phyloP scores from a whole-genome alignment of 2,329 filamentous ascomycete genomes.

The Aspergillus aculeatinus region DNA sequence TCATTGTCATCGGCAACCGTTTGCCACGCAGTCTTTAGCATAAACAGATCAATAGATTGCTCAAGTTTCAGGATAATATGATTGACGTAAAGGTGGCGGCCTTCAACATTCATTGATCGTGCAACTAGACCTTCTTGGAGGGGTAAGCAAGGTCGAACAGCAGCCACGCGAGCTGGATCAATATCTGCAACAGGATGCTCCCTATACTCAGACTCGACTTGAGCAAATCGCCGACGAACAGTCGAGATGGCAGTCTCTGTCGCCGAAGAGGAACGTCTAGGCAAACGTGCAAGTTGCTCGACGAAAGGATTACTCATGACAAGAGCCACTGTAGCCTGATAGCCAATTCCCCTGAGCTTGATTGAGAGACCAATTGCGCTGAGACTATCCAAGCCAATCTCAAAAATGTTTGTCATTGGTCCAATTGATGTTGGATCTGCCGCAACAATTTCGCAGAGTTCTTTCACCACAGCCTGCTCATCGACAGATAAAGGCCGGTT shows the following conservation, averaged over 20 bases:
- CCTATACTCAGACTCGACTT: slow-evolving; percentile 24
- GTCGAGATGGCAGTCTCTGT: slow-evolving; percentile 2
- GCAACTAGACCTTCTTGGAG: slow-evolving; percentile 39
- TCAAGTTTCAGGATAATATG: slow-evolving; percentile 39
- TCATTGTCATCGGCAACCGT: slow-evolving; percentile 32
- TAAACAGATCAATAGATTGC: slow-evolving; percentile 24
- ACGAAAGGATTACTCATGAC: slow-evolving; percentile 37
- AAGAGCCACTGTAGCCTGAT: slow-evolving; percentile 33
- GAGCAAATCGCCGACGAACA: slow-evolving; percentile 13
- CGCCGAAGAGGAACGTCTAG: slow-evolving; percentile 12
- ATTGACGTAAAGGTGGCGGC: slow-evolving; percentile 39
- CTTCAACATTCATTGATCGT: slow-evolving; percentile 34
- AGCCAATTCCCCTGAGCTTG: slow-evolving; percentile 34
- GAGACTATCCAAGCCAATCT: slow-evolving; percentile 41
- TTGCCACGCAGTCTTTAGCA: slow-evolving; percentile 30
- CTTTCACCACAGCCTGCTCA: slow-evolving; percentile 26
- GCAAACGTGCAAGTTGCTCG: slow-evolving; percentile 33
- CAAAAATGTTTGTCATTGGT: slow-evolving; percentile 35
- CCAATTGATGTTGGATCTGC: slow-evolving; percentile 19
- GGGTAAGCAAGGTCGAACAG: slow-evolving; percentile 31
- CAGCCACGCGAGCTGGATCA: slow-evolving; percentile 13
- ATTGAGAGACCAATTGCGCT: slow-evolving; percentile 39
- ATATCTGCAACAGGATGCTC: slow-evolving; percentile 12
- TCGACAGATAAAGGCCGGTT: slow-evolving; percentile 23
- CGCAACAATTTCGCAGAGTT: slow-evolving; percentile 24